phyloP scores from a whole-genome alignment of 2,329 filamentous ascomycete species.

The Epichloe coenophiala region DNA sequence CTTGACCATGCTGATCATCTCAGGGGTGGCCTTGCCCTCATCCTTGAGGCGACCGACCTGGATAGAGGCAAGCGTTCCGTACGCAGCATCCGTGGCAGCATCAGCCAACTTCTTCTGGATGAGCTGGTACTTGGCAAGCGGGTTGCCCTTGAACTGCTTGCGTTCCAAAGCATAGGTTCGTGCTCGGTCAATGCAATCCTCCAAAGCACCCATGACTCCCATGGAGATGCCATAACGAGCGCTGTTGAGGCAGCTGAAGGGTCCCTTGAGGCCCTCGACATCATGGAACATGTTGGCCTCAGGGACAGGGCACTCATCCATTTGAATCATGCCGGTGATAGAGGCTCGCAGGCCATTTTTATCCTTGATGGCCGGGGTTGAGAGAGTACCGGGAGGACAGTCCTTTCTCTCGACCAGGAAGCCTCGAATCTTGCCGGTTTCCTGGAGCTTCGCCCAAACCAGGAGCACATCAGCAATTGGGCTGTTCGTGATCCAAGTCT shows the following conservation, averaged over 20 bases:
- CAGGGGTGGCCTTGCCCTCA: constrained; percentile 70
- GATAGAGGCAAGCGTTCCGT: constrained; percentile 75
- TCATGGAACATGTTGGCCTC: constrained; percentile 88
- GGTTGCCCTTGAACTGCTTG: constrained; percentile 93
- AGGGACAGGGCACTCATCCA: constrained; percentile 81
- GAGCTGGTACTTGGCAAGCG: constrained; percentile 89
- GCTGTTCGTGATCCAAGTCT: constrained; percentile 95
- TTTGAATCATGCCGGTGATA: constrained; percentile 94
- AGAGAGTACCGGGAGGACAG: constrained; percentile 76
- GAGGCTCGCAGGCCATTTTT: constrained; percentile 90
- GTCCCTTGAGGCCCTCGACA: constrained; percentile 73
- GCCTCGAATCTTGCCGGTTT: constrained; percentile 85
- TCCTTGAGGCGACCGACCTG: constrained; percentile 93
- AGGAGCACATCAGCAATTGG: constrained; percentile 76
- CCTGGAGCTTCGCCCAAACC: constrained; percentile 86
- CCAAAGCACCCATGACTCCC: constrained; percentile 84
- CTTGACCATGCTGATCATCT: constrained; percentile 98
- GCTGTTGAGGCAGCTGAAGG: constrained; percentile 89
- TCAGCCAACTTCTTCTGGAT: constrained; percentile 97
- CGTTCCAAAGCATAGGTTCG: constrained; percentile 82
- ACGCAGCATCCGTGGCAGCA: constrained; percentile 79
- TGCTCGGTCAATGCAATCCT: constrained; percentile 75
- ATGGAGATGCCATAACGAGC: constrained; percentile 89
- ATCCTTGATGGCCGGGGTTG: constrained; percentile 84
- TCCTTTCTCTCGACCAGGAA: constrained; percentile 79